Evolutionary conservation across 495 filamentous ascomycete species (phyloP).

Genomic region (Neurospora sublineolata): DNA sequence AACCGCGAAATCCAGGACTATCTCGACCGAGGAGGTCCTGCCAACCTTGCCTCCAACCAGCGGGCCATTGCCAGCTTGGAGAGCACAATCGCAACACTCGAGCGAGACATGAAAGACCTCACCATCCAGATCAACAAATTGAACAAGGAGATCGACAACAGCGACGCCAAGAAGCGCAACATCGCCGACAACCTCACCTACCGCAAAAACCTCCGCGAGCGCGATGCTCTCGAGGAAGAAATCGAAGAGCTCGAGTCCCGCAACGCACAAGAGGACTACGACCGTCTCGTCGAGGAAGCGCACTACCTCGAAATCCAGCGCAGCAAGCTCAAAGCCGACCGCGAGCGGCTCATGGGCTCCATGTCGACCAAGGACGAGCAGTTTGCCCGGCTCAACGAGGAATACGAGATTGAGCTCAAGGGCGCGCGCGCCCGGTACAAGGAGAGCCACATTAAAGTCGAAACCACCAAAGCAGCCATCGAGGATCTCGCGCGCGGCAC

Average conservation of each 20-base stretch:
- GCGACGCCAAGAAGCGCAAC: slow-evolving; percentile 64
- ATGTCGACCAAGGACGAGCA: slow-evolving; percentile 76
- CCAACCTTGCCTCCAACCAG: slow-evolving; percentile 56
- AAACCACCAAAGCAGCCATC: slow-evolving; percentile 84
- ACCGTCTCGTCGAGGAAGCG: slow-evolving; percentile 60
- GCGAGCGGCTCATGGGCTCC: slow-evolving; percentile 48
- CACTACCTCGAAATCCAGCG: slow-evolving; percentile 47
- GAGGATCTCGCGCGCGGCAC: slow-evolving; percentile 78
- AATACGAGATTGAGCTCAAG: slow-evolving; percentile 81
- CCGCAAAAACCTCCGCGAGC: slow-evolving; percentile 56
- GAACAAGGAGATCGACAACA: slow-evolving; percentile 63
- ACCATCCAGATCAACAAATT: slow-evolving; percentile 64
- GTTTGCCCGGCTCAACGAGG: slow-evolving; percentile 51
- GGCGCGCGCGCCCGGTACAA: slow-evolving; percentile 73
- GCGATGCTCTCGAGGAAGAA: slow-evolving; percentile 54
- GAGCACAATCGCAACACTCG: slow-evolving; percentile 49
- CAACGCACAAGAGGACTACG: slow-evolving; percentile 71
- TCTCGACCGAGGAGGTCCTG: slow-evolving; percentile 59
- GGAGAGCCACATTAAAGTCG: slow-evolving; percentile 79
- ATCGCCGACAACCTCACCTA: slow-evolving; percentile 82
- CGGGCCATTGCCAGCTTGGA: slow-evolving; percentile 57
- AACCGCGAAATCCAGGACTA: slow-evolving; percentile 74
- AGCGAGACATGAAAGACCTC: slow-evolving; percentile 55
- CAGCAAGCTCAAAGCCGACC: slow-evolving; percentile 42
- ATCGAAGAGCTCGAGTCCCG: slow-evolving; percentile 68